These are phyloP conservation scores for Globisporangium polare DNA, from an alignment of 352 stramenopile species.

Conservation along the genomic window DNA sequence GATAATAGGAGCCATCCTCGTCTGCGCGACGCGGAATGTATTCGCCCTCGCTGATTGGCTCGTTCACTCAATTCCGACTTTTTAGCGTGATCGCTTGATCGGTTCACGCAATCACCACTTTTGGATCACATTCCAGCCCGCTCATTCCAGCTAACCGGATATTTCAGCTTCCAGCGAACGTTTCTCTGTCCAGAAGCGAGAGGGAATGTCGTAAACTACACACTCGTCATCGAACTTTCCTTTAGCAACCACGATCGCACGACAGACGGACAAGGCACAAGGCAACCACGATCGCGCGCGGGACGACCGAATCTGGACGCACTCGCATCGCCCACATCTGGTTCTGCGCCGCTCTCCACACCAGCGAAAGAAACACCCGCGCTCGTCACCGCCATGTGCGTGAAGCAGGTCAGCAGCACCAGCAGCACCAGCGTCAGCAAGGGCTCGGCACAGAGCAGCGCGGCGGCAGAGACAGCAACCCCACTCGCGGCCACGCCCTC, in stretches of 20 bases:
- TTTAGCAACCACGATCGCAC: background rate
- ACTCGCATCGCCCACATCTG: background rate
- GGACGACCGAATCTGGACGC: background rate
- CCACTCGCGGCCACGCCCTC: background rate
- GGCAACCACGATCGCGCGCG: too few relatives aligned
- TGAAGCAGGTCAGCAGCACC: background rate
- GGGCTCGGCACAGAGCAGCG: background rate
- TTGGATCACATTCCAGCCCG: background rate
- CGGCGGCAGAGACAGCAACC: slow-evolving; percentile 2
- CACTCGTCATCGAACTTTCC: background rate
- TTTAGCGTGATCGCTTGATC: background rate
- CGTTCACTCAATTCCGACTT: background rate
- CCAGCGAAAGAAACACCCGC: background rate
- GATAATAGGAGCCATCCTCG: background rate
- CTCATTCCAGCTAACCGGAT: too few relatives aligned
- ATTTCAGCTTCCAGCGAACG: too few relatives aligned
- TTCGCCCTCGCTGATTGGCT: background rate
- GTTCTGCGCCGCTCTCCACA: background rate
- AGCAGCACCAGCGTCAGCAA: background rate
- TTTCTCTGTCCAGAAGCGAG: background rate
- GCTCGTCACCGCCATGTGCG: background rate
- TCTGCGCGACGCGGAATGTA: background rate
- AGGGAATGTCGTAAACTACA: background rate
- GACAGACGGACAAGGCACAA: too few relatives aligned
- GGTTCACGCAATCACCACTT: background rate